phyloP scores from a whole-genome alignment of 2,329 filamentous ascomycete species.

The Pyrenochaeta sp. region DNA sequence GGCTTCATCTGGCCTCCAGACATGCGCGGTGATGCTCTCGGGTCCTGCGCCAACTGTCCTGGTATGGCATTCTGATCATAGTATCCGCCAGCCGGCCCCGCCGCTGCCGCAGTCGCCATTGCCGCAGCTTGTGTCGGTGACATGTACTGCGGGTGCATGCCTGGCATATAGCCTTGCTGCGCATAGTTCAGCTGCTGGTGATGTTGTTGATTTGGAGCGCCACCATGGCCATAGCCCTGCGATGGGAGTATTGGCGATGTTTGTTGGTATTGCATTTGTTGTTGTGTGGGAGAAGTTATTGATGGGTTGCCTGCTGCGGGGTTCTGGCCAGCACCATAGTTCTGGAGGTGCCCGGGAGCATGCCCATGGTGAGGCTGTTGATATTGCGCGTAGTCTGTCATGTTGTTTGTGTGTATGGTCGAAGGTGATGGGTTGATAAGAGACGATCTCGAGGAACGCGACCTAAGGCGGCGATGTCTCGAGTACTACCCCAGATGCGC shows the following conservation, averaged over 20 bases:
- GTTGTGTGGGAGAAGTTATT: conserved; percentile 75
- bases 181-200: conserved; percentile 82
- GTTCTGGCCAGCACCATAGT: conserved; percentile 47
- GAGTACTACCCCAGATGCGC: conserved; percentile 43
- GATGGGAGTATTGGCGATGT: conserved; percentile 82
- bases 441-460: conserved; percentile 31
- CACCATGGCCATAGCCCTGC: conserved; percentile 72
- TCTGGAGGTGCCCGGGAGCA: conserved; percentile 50
- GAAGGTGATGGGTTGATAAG: conserved; percentile 31
- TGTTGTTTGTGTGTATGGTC: conserved; percentile 30
- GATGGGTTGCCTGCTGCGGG: conserved; percentile 49
- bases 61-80: conserved; percentile 68
- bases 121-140: conserved; percentile 86
- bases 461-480: conserved; percentile 31
- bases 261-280: conserved; percentile 63
- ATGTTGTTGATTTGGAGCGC: conserved; percentile 66
- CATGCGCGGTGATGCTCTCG: conserved; percentile 77
- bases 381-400: conserved; percentile 60
- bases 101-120: conserved; percentile 92
- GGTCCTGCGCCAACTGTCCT: conserved; percentile 63
- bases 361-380: conserved; percentile 57
- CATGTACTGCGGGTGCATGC: conserved; percentile 79
- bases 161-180: conserved; percentile 76
- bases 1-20: conserved; percentile 71
- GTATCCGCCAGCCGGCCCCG: conserved; percentile 71